phyloP scores from a whole-genome alignment of 352 stramenopile genomes.

The Phytophthora syringae region DNA sequence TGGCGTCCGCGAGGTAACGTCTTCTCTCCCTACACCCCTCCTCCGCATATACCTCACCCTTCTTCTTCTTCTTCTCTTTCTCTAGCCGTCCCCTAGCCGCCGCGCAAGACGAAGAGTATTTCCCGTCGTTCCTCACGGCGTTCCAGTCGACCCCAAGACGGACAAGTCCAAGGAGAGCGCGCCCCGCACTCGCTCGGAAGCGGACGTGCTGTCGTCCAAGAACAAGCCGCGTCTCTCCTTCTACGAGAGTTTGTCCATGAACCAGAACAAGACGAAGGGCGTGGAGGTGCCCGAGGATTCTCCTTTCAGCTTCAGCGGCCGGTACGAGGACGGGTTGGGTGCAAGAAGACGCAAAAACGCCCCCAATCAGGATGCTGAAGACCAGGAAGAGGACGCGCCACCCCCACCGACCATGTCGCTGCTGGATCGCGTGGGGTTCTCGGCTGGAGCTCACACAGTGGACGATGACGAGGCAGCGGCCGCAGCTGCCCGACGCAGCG shows the following conservation, averaged over 20 bases:
- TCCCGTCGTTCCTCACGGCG: constrained; percentile 73
- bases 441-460: constrained; percentile 39
- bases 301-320: constrained; percentile 61
- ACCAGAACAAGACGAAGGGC: constrained; percentile 44
- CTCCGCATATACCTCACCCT: neutral
- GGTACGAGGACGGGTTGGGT: constrained; percentile 53
- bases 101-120: constrained; percentile 74
- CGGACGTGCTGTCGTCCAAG: constrained; percentile 35
- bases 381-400: constrained; percentile 59
- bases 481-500: constrained; percentile 21
- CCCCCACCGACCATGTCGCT: constrained; percentile 70
- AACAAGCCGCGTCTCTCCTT: constrained; percentile 60
- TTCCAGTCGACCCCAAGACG: constrained; percentile 55
- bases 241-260: constrained; percentile 76
- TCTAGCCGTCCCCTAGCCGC: constrained; percentile 31
- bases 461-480: constrained; percentile 37
- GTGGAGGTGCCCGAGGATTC: constrained; percentile 59
- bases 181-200: constrained; percentile 34
- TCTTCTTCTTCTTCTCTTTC: neutral
- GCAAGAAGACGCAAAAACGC: constrained; percentile 58
- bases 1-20: constrained; percentile 29
- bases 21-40: neutral
- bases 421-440: constrained; percentile 47
- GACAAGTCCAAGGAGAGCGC: constrained; percentile 64
- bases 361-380: constrained; percentile 14